Conservation (phyloP, 805 yeast species). For the Ogataea wickerhamii region DNA sequence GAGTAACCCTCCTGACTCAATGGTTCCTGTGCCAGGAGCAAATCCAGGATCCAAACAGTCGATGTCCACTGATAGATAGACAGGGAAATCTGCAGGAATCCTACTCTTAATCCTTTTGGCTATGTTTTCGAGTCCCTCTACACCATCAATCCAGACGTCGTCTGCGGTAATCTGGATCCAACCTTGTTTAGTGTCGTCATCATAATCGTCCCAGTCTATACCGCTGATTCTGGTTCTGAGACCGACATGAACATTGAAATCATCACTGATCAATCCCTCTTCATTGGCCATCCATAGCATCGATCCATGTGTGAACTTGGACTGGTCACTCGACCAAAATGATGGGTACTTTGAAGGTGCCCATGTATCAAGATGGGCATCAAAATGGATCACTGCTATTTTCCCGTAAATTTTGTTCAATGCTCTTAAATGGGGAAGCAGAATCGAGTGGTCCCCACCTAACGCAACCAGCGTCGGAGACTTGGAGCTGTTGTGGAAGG, state of each 20-base stretch:
- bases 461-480: conserved; percentile 67
- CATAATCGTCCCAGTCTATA: conserved; percentile 52
- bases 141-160: conserved; percentile 68
- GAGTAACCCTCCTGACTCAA: conserved; percentile 56
- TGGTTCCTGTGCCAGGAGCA: conserved; percentile 58
- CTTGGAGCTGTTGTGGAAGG: conserved; percentile 24
- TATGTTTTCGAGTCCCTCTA: conserved; percentile 44
- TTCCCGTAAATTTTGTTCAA: conserved; percentile 59
- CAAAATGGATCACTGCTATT: conserved; percentile 73
- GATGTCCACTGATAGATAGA: conserved; percentile 75
- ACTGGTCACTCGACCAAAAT: conserved; percentile 31
- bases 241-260: conserved; percentile 69
- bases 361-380: conserved; percentile 85
- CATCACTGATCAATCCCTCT: conserved; percentile 58
- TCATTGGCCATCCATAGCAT: conserved; percentile 79
- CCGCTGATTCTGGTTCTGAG: conserved; percentile 72
- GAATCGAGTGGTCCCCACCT: conserved; percentile 82
- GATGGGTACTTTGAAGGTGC: conserved; percentile 64
- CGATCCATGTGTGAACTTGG: conserved; percentile 75
- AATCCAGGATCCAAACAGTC: conserved; percentile 59
- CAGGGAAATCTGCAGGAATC: conserved; percentile 63
- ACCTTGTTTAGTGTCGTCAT: conserved; percentile 66
- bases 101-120: conserved; percentile 48
- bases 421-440: conserved; percentile 69
- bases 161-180: conserved; percentile 68